phyloP scores from a whole-genome alignment of 306 rosid genomes.

The Dalbergia oliveri region DNA sequence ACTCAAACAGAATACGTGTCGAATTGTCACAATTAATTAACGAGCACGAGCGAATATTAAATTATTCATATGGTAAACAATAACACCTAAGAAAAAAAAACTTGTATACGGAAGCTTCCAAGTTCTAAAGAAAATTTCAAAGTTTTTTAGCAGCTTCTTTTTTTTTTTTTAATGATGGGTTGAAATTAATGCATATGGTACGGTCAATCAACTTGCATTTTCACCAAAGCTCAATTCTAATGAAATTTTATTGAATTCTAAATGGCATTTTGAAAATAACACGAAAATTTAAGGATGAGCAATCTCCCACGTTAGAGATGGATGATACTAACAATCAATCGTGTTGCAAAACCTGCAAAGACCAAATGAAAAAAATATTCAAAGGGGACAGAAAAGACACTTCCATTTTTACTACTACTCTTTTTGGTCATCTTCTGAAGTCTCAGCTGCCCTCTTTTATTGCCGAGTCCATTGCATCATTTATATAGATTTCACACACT shows the following conservation, averaged over 20 bases:
- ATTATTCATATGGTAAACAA: background rate
- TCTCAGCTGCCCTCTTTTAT: slow-evolving; percentile 64
- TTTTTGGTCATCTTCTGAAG: slow-evolving; percentile 60
- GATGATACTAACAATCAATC: too few relatives aligned
- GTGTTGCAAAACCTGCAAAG: too few relatives aligned
- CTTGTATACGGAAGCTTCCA: background rate
- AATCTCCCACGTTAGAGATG: background rate
- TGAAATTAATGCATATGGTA: background rate
- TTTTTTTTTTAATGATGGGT: background rate
- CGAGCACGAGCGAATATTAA: too few relatives aligned
- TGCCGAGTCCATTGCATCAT: slow-evolving; percentile 80
- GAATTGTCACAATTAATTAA: too few relatives aligned
- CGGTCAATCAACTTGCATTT: background rate
- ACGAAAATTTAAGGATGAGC: background rate
- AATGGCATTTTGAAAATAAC: background rate
- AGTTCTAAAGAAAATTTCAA: background rate
- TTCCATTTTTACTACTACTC: background rate
- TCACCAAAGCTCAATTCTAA: background rate
- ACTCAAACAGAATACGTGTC: too few relatives aligned
- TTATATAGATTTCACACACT: slow-evolving; percentile 52
- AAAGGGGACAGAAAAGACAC: slow-evolving; percentile 9
- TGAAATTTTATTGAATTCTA: background rate
- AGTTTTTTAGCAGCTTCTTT: background rate
- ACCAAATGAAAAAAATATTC: background rate
- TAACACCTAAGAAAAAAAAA: background rate